Percentiles rank a stretch among this genome's conserved stretches.
These are phyloP conservation scores for Verticillium zaregamsianum DNA, from an alignment of 2,329 filamentous ascomycete species.

Conservation along the genomic window DNA sequence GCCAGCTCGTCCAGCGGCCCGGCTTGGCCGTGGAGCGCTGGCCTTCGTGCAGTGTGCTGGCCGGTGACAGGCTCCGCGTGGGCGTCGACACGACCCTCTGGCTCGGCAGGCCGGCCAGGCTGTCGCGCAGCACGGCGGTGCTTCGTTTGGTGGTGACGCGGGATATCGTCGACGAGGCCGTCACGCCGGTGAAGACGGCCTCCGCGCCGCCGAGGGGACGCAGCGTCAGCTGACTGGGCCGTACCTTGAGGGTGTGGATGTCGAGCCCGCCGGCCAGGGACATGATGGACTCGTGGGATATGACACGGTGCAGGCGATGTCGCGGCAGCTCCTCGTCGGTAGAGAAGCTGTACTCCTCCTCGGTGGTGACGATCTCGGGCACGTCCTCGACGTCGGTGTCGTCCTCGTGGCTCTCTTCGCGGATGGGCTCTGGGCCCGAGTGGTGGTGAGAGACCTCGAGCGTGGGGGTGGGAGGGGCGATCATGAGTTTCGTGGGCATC, in stretches of 20 bases:
- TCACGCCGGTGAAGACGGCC: constrained; percentile 55
- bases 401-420: constrained; percentile 25
- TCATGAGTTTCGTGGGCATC: constrained; percentile 19
- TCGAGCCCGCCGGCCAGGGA: constrained; percentile 85
- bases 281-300: constrained; percentile 85
- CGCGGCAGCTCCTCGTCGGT: constrained; percentile 32
- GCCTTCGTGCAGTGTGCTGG: constrained; percentile 19
- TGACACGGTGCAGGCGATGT: constrained; percentile 55
- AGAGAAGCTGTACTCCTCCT: constrained; percentile 21
- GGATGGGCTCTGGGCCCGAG: constrained; percentile 7
- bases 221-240: constrained; percentile 70
- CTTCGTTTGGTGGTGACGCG: constrained; percentile 42
- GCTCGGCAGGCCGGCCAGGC: constrained; percentile 34
- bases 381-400: constrained; percentile 28
- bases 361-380: constrained; percentile 9
- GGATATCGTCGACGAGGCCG: constrained; percentile 54
- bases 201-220: constrained; percentile 49
- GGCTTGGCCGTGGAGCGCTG: constrained; percentile 18
- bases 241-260: constrained; percentile 74
- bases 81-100: constrained; percentile 27
- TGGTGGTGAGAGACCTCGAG: constrained; percentile 8
- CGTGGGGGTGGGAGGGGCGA: constrained; percentile 16
- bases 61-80: constrained; percentile 19
- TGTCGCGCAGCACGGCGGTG: constrained; percentile 56
- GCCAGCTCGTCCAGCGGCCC: constrained; percentile 45